These are phyloP conservation scores for Boletus eberwhitei DNA, from an alignment of 768 basidiomycete genomes.

Conservation along the genomic window DNA sequence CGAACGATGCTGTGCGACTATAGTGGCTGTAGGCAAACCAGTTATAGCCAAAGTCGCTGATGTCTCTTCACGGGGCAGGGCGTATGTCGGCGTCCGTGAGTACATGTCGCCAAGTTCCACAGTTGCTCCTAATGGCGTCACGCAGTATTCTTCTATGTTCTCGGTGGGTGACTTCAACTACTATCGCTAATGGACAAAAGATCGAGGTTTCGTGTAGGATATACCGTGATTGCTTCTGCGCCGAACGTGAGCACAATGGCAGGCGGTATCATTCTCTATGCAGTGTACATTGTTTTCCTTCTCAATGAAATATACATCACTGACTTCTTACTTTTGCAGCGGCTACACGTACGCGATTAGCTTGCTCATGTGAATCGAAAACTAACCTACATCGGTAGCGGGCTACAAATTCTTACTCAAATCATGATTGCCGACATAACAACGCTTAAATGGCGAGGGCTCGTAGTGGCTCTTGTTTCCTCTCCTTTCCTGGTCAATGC, in stretches of 20 bases:
- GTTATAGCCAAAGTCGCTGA: slow-evolving; percentile 74
- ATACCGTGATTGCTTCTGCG: slow-evolving; percentile 52
- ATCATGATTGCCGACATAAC: slow-evolving; percentile 64
- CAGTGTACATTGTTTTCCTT: slow-evolving; percentile 38
- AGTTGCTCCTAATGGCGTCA: neutral
- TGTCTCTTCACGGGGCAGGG: slow-evolving; percentile 61
- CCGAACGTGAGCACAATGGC: slow-evolving; percentile 43
- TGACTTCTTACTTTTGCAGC: slow-evolving; percentile 33
- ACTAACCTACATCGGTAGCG: slow-evolving; percentile 30
- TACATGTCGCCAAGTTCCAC: slow-evolving; percentile 7
- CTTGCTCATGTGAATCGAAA: neutral
- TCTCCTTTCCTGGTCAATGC: slow-evolving; percentile 60
- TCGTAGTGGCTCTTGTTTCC: slow-evolving; percentile 45
- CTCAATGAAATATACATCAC: slow-evolving; percentile 12
- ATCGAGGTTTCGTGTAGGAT: slow-evolving; percentile 31
- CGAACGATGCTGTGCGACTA: slow-evolving; percentile 1
- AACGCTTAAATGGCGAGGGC: slow-evolving; percentile 53
- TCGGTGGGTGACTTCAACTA: slow-evolving; percentile 40
- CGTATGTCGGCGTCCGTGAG: slow-evolving; percentile 57
- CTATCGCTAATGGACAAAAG: neutral
- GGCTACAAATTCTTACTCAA: slow-evolving; percentile 60
- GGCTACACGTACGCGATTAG: slow-evolving; percentile 52
- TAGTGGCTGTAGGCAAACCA: slow-evolving; percentile 56
- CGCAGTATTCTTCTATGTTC: slow-evolving; percentile 55
- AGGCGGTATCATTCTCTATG: slow-evolving; percentile 56